Base-by-base conservation (phyloP, 2,329 filamentous ascomycete genomes). In the Parastagonospora nodorum region DNA sequence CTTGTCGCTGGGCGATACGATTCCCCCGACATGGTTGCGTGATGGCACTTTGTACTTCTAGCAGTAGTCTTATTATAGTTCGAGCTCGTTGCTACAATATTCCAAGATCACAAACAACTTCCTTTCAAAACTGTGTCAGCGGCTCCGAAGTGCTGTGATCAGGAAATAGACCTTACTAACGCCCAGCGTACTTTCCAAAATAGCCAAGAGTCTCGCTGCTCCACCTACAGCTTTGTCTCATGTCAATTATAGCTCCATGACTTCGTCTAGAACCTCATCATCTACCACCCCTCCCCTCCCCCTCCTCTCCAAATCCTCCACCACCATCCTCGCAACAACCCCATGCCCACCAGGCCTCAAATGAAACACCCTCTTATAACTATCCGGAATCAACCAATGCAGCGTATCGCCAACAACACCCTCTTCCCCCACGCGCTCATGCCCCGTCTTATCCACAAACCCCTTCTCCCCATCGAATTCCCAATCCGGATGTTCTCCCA, bases 291-390 rank as follows among this genome's bases (percentile, higher is more conserved):
- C 12, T 11, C 36, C 30, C 48, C 14, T 37, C 31, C 24, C 42
- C 42, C 30, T 42, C 36, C n/a, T 45, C 30, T 45, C 30, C 9
- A 70, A 14, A 41, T 64, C 51, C n/a, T 65, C 47, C 16, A 66
- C 5, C 11, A 70, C 14, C 41, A 65, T 41, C 32, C 50, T 31
- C 11, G 67, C 63, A 30, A 71, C 57, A 31, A 69, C 35, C 35
- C 12, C 29, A 44, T 72, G 69, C 2, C 61, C 66, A 19, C 42
- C 36, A 1, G 65, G 64, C 12, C 67, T 51, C 37, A 66, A 29
- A 57, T 71, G 66, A 41, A 71, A 72, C 4, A 70, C 63, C 7
- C 67, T 53, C 48, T 68, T 68, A 38, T 64, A 69, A 7, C 50
- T 52, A 53, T 72, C 66, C 8, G 67, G 68, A 29, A 72, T 37